Evolutionary conservation across 2,329 filamentous ascomycete species (phyloP).

Genomic region (Ascochyta fabae): DNA sequence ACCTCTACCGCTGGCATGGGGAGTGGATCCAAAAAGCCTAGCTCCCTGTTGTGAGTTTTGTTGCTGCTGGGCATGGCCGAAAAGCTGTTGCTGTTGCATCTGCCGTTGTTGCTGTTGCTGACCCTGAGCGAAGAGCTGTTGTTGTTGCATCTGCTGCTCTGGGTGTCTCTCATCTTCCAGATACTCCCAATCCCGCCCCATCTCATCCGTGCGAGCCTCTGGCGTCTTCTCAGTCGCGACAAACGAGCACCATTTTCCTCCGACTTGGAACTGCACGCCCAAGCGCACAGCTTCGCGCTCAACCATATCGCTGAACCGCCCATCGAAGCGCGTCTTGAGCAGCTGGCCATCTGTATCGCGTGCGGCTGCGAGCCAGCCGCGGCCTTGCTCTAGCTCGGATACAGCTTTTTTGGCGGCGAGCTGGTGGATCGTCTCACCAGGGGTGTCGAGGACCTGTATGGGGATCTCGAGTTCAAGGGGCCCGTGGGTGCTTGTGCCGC

Average conservation of each 20-base stretch:
- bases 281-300: slow-evolving; percentile 71
- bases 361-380: slow-evolving; percentile 63
- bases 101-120: neutral
- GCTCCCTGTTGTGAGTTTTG: neutral
- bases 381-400: slow-evolving; percentile 72
- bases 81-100: neutral
- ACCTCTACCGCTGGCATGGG: neutral
- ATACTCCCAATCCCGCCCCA: slow-evolving; percentile 30
- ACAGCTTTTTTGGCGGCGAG: slow-evolving; percentile 73
- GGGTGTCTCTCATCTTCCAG: slow-evolving; percentile 28
- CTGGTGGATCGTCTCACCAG: slow-evolving; percentile 68
- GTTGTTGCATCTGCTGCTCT: neutral
- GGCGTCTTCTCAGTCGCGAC: slow-evolving; percentile 64
- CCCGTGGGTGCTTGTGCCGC: slow-evolving; percentile 62
- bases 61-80: neutral
- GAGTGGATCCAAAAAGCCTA: neutral
- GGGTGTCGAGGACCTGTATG: slow-evolving; percentile 56
- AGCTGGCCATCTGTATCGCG: slow-evolving; percentile 48
- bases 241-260: slow-evolving; percentile 75
- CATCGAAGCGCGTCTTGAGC: slow-evolving; percentile 52
- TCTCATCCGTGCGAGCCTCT: slow-evolving; percentile 6
- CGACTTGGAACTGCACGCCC: slow-evolving; percentile 70
- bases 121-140: neutral
- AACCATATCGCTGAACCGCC: slow-evolving; percentile 65
- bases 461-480: slow-evolving; percentile 70